These are phyloP conservation scores for Jacaranda copaia DNA, from an alignment of 257 asterid species.

Conservation along the genomic window DNA sequence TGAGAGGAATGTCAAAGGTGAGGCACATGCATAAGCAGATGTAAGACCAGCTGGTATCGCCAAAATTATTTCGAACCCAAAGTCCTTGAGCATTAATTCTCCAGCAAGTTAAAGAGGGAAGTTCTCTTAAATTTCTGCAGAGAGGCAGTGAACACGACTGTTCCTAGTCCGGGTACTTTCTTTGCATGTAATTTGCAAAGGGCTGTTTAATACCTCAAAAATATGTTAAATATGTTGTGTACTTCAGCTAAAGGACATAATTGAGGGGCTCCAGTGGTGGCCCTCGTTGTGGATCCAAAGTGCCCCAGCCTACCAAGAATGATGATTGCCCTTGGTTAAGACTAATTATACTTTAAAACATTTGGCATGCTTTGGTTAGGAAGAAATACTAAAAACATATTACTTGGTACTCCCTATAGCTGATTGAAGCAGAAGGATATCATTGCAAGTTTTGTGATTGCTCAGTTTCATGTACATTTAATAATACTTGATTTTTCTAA, in stretches of 20 bases:
- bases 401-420: neutral
- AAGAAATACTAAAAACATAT: neutral
- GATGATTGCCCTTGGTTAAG: neutral
- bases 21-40: too few relatives aligned
- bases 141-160: too few relatives aligned
- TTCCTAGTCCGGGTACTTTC: too few relatives aligned
- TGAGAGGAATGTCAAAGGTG: too few relatives aligned
- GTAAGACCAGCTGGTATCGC: too few relatives aligned
- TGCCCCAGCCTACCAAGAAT: constrained; percentile 51
- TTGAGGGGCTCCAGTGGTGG: constrained; percentile 62
- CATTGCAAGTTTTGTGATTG: neutral
- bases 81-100: too few relatives aligned
- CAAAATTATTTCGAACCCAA: too few relatives aligned
- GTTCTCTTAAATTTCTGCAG: too few relatives aligned
- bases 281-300: constrained; percentile 56
- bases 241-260: constrained; percentile 52
- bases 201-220: constrained; percentile 52
- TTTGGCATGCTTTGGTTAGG: neutral
- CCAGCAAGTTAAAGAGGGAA: too few relatives aligned
- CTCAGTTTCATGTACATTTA: neutral
- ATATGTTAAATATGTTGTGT: constrained; percentile 10
- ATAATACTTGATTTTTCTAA: too few relatives aligned
- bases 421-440: constrained; percentile 13
- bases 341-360: neutral
- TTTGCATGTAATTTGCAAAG: constrained; percentile 51